Evolutionary conservation across 192 early-diverging fungal genomes (phyloP), one percentile per base, ranked within the genome.

Genomic region (Podila horticola): DNA sequence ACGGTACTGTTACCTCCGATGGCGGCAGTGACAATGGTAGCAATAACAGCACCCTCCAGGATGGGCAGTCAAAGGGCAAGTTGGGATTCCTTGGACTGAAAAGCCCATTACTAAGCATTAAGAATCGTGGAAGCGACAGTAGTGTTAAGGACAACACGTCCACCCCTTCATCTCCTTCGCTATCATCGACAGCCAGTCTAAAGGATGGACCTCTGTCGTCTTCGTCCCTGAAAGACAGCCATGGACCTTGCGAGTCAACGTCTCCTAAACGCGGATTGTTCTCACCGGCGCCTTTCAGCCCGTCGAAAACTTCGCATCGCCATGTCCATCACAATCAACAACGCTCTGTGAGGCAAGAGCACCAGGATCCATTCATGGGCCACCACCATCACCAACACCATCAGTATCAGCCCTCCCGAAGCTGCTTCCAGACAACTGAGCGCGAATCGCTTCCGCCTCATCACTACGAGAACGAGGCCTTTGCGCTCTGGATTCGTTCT

Each of bases 401-500:
- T 48, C 63, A 50, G 29, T 22, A 20, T 22, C 58, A 66, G 12
- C 45, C 57, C 2, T 31, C 22, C 29, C 24, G 19, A 9, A 48
- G 41, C 45, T n/a, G 10, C 64, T 28, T 24, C 29, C 26, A 15
- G 28, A 17, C 29, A 28, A 3, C 15, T 50, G 41, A 30, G 24
- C 64, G 28, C 29, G 64, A 48, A 17, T 28, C 29, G 11, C 49
- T 71, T 8, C 74, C 74, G 20, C 33, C 65, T 4, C 60, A 69
- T 19, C 50, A 49, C 15, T 79, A 79, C n/a, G 76, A 79, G 33
- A 38, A 72, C 49, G 76, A 79, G 41, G 45, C 64, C 1, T 79
- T 79, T 64, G 76, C 61, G 2, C 70, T 79, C 17, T 79, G 76
- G 76, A 72, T 79, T 34, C 64, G 64, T 15, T 58, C 76, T 36